Conservation (phyloP, 164 flowering plant species). For the Chimonanthus salicifolius region DNA sequence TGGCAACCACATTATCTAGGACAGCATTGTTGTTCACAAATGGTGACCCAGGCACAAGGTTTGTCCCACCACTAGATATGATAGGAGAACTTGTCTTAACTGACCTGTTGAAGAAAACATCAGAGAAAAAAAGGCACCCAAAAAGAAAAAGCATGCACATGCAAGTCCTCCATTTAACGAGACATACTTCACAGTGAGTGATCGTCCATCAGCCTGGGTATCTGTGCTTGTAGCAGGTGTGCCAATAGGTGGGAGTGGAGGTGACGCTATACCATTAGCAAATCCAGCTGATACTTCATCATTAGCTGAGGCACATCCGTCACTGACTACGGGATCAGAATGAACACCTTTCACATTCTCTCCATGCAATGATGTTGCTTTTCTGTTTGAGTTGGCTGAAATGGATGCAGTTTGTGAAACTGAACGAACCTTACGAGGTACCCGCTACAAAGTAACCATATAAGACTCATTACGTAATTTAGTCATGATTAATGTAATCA, state of each 20-base stretch:
- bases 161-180: neutral
- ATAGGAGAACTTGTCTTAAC: slow-evolving; percentile 30
- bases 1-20: slow-evolving; percentile 41
- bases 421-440: slow-evolving; percentile 47
- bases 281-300: slow-evolving; percentile 44
- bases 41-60: slow-evolving; percentile 31
- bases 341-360: slow-evolving; percentile 27
- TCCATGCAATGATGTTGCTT: slow-evolving; percentile 25
- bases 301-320: slow-evolving; percentile 25
- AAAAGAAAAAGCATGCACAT: neutral
- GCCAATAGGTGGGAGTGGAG: slow-evolving; percentile 73
- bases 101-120: slow-evolving; percentile 39
- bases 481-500: neutral
- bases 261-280: slow-evolving; percentile 31
- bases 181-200: slow-evolving; percentile 42
- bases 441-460: slow-evolving; percentile 32
- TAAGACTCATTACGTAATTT: slow-evolving; percentile 4
- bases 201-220: slow-evolving; percentile 36
- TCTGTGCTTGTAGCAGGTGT: slow-evolving; percentile 62
- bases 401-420: slow-evolving; percentile 28
- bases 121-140: neutral
- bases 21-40: slow-evolving; percentile 43
- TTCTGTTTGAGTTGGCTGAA: slow-evolving; percentile 33
- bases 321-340: slow-evolving; percentile 31
- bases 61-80: slow-evolving; percentile 10